These are phyloP conservation scores for Parasitella parasitica DNA, from an alignment of 371 early-diverging fungal genomes.

Conservation along the genomic window DNA sequence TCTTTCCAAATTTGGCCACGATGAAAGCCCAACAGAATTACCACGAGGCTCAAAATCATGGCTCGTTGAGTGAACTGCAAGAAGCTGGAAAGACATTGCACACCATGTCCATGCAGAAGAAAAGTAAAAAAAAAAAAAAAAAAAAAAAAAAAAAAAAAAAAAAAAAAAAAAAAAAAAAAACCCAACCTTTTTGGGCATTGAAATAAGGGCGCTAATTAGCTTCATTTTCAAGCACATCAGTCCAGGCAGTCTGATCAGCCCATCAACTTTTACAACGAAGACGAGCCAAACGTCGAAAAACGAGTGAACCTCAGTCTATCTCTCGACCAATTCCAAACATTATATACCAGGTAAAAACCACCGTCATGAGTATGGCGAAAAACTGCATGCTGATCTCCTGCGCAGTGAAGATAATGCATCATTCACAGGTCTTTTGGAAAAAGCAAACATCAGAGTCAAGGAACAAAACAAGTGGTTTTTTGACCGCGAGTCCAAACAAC, in stretches of 20 bases:
- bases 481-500: constrained; percentile 58
- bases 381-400: background rate
- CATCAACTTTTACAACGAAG: constrained; percentile 36
- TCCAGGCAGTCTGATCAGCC: background rate
- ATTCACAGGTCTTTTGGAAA: constrained; percentile 67
- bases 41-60: constrained; percentile 34
- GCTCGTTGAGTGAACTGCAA: constrained; percentile 27
- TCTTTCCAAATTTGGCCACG: constrained; percentile 75
- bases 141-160: background rate
- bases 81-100: constrained; percentile 24
- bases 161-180: no score
- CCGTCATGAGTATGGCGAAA: background rate
- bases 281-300: constrained; percentile 30
- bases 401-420: constrained; percentile 81
- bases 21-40: constrained; percentile 61
- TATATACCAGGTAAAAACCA: constrained; percentile 61
- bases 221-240: background rate
- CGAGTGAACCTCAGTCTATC: constrained; percentile 43
- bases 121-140: constrained; percentile 1
- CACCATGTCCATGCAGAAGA: constrained; percentile 9
- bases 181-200: no score
- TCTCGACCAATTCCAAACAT: constrained; percentile 70
- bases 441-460: constrained; percentile 56
- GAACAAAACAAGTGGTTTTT: constrained; percentile 72
- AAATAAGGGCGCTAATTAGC: background rate